Base-by-base conservation (phyloP, 192 early-diverging fungal species). In the Entomortierella lignicola region DNA sequence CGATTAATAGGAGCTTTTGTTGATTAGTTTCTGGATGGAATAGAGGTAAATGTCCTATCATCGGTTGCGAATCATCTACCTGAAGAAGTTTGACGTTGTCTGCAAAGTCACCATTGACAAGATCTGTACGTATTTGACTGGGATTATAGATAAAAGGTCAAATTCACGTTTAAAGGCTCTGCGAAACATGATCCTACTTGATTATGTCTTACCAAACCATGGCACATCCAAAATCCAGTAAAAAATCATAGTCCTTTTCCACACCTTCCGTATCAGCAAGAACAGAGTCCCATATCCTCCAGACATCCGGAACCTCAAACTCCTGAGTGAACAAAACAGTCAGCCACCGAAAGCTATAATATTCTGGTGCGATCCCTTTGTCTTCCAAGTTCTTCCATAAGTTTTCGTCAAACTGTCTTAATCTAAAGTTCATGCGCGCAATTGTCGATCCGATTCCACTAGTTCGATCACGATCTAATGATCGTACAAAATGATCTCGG, bases 291-390 rank as follows among this genome's bases (percentile, higher is more conserved):
- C 94, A 95, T 43, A 95, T 80, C 25, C 88, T 71, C 57, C 94
- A 88, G 4, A 93, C 87, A 81, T 94, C 93, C 0, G 94, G 94
- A 11, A 95, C 79, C 30, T 88, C 77, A 77, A 89, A 91, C 81
- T 93, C 92, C 71, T 93, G 92, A 8, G 92, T 89, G 37, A 88
- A 88, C 43, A 93, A 71, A 8, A 92, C 90, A 15, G 93, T 92
- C 56, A 94, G 82, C 94, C 94, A 95, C 1, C 93, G 88, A 72
- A 95, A 92, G n/a, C 89, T 85, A 73, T 91, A 95, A 69, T 91
- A 93, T 52, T 89, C 86, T 20, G 91, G 87, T 26, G 90, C 84
- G 18, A 94, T 84, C 37, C 86, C 84, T 63, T 92, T 91, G n/a
- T 63, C 66, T 42, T 88, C 85, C 50, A 94, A 52, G 80, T 91